phyloP scores from a whole-genome alignment of 2,329 filamentous ascomycete species.

The Penicillium decumbens region DNA sequence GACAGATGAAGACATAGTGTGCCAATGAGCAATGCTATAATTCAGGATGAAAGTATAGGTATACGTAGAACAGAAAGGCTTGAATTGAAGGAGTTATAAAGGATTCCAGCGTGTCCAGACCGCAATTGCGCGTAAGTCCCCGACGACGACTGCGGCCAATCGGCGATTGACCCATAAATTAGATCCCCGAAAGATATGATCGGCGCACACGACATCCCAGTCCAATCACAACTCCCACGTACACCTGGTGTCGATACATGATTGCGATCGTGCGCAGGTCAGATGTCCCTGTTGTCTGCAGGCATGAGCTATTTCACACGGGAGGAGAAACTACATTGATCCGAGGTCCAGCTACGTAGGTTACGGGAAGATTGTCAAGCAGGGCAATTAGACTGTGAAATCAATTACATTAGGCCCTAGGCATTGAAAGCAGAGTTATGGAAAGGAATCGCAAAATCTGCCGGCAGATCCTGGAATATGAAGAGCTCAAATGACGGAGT shows the following conservation, averaged over 20 bases:
- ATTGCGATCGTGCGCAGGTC: background rate
- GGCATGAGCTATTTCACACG: background rate
- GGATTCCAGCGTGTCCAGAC: conserved; percentile 1
- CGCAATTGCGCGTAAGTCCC: conserved; percentile 9
- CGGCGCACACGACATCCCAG: background rate
- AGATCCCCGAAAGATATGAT: conserved; percentile 10
- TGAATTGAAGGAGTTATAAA: background rate
- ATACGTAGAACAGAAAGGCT: background rate
- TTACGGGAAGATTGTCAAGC: background rate
- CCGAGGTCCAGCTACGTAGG: background rate
- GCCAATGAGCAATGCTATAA: background rate
- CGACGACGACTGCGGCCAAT: conserved; percentile 11
- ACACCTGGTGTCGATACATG: background rate
- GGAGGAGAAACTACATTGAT: background rate
- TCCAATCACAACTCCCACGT: background rate
- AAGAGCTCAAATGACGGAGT: background rate
- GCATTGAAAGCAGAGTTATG: background rate
- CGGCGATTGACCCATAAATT: conserved; percentile 15
- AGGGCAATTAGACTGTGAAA: background rate
- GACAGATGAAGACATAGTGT: conserved; percentile 17
- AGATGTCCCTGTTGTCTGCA: background rate
- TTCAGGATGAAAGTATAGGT: background rate
- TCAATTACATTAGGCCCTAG: background rate
- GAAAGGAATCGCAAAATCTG: background rate
- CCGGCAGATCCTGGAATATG: background rate